Evolutionary conservation across 148 eudicot species (phyloP).

Genomic region (Spergularia bocconei): DNA sequence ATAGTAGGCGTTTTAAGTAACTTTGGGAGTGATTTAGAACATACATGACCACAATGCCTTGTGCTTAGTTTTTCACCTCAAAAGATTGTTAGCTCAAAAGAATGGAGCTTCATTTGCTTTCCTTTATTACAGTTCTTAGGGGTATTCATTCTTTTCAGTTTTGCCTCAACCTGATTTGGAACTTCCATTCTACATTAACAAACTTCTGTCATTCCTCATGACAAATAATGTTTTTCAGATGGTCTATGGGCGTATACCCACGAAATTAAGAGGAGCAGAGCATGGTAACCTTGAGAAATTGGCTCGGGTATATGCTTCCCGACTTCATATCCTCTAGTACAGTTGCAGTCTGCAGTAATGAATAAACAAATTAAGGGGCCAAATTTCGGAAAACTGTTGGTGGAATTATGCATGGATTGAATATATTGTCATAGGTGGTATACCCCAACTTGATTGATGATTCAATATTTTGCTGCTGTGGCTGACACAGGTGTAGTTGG

Average conservation of each 20-base stretch:
- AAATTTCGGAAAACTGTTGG: slow-evolving; percentile 18
- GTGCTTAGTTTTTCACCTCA: not conserved
- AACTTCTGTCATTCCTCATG: slow-evolving; percentile 21
- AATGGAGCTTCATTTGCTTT: slow-evolving; percentile 1
- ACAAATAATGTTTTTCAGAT: slow-evolving; percentile 16
- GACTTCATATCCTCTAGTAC: slow-evolving; percentile 34
- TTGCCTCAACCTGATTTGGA: not conserved
- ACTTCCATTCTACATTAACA: slow-evolving; percentile 20
- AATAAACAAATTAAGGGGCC: slow-evolving; percentile 11
- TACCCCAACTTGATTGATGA: slow-evolving; percentile 41
- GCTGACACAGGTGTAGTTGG: slow-evolving; percentile 33
- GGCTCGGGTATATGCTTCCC: slow-evolving; percentile 12
- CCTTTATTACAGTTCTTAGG: slow-evolving; percentile 7
- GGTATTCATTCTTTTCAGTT: not conserved
- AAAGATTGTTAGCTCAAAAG: not conserved
- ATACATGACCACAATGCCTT: not conserved
- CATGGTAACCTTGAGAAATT: slow-evolving; percentile 22
- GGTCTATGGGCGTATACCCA: slow-evolving; percentile 29
- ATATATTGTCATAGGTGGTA: slow-evolving; percentile 5
- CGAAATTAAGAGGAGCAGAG: slow-evolving; percentile 23
- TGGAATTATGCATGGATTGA: not conserved
- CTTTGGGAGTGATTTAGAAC: not conserved
- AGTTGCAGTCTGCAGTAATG: slow-evolving; percentile 49
- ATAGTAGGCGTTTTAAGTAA: not conserved
- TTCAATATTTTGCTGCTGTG: slow-evolving; percentile 28